phyloP scores from a whole-genome alignment of 75 land plant species.

The Pinus taeda region DNA sequence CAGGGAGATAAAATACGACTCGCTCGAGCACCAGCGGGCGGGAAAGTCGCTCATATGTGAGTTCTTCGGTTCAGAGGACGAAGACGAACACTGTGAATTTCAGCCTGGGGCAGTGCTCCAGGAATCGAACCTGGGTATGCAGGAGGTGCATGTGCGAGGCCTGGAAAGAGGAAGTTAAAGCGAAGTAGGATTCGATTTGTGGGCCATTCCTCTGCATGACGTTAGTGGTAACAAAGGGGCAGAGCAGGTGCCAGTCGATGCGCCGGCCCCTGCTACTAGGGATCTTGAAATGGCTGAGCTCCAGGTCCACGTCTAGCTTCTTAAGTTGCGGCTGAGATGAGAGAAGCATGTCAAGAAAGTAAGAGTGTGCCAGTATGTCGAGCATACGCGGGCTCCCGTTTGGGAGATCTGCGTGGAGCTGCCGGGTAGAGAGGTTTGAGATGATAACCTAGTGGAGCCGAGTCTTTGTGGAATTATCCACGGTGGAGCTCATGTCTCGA shows the following conservation, averaged over 20 bases:
- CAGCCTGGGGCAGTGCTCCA: not conserved
- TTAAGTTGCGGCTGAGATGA: not conserved
- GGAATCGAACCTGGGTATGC: slow-evolving; percentile 3
- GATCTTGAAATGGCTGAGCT: not conserved
- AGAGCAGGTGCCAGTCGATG: not conserved
- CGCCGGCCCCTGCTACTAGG: not conserved
- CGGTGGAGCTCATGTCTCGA: too few relatives aligned
- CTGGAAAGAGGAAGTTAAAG: not conserved
- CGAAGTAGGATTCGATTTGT: not conserved
- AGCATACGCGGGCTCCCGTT: not conserved
- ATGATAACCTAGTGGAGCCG: too few relatives aligned
- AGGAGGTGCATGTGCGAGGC: not conserved
- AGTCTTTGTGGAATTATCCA: too few relatives aligned
- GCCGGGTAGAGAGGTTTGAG: not conserved
- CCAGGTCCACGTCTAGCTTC: slow-evolving; percentile 1
- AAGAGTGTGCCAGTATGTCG: slow-evolving; percentile 12
- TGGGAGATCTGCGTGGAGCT: not conserved
- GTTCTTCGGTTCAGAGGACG: not conserved
- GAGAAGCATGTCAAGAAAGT: not conserved
- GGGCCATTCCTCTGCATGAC: not conserved
- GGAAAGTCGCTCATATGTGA: not conserved
- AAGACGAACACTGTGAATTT: not conserved
- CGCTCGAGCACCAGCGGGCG: slow-evolving; percentile 7
- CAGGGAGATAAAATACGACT: slow-evolving; percentile 1
- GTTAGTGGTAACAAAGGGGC: slow-evolving; percentile 5